Evolutionary conservation across 2,329 filamentous ascomycete species (phyloP).

Genomic region (Diatrype stigma): DNA sequence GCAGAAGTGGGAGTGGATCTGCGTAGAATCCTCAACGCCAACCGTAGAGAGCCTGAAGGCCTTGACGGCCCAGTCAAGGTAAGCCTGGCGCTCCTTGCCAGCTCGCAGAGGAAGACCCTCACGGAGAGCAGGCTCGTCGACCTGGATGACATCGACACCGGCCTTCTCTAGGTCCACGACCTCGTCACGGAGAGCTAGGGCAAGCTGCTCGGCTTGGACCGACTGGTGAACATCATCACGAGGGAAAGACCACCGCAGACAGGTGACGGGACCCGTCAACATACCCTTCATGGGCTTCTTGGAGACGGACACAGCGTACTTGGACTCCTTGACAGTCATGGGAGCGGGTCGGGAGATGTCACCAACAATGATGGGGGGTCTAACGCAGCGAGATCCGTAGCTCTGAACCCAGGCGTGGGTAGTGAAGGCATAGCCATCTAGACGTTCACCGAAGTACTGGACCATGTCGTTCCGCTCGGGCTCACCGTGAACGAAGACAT

Average conservation of each 20-base stretch:
- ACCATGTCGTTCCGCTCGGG: conserved; percentile 99
- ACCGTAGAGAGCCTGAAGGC: conserved; percentile 95
- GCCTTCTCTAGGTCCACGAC: conserved; percentile 97
- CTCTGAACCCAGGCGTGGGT: conserved; percentile 98
- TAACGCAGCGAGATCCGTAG: conserved; percentile 97
- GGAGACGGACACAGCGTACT: conserved; percentile 93
- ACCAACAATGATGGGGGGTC: conserved; percentile 96
- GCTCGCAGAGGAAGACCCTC: conserved; percentile 96
- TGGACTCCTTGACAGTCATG: conserved; percentile 99
- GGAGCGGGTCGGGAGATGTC: conserved; percentile 94
- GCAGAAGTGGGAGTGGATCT: conserved; percentile 99
- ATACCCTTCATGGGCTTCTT: conserved; percentile 99
- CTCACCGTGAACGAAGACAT: conserved; percentile 97
- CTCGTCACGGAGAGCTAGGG: conserved; percentile 96
- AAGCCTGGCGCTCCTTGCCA: conserved; percentile 92
- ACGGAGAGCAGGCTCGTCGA: conserved; percentile 97
- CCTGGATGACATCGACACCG: conserved; percentile 96
- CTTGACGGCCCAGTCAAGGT: conserved; percentile 96
- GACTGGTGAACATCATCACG: conserved; percentile 99
- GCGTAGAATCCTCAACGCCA: conserved; percentile 89
- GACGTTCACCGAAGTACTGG: conserved; percentile 98
- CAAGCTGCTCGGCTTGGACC: conserved; percentile 96
- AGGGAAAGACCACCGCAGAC: conserved; percentile 98
- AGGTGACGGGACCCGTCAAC: conserved; percentile 98
- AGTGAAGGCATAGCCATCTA: conserved; percentile 97